Evolutionary conservation across 768 basidiomycete species (phyloP).

Genomic region (Suillus americanus): DNA sequence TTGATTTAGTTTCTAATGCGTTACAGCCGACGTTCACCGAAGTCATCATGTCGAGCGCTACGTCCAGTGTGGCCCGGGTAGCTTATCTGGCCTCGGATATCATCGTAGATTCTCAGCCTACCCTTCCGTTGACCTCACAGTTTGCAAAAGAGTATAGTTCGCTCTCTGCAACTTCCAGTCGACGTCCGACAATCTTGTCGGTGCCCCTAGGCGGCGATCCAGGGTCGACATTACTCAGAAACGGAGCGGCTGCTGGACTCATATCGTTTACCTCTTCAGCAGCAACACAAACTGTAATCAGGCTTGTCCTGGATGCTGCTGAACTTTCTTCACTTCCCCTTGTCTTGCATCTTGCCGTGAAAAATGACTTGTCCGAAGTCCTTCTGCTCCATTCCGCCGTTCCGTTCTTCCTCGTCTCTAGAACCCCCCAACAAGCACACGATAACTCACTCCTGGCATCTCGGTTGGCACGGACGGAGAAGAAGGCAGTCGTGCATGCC

Average conservation of each 20-base stretch:
- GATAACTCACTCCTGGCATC: slow-evolving; percentile 89
- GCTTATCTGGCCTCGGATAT: slow-evolving; percentile 71
- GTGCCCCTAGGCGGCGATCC: slow-evolving; percentile 69
- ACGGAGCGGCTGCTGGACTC: slow-evolving; percentile 41
- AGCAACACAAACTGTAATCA: slow-evolving; percentile 50
- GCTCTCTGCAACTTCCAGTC: slow-evolving; percentile 34
- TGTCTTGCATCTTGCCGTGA: slow-evolving; percentile 69
- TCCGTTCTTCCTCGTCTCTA: slow-evolving; percentile 81
- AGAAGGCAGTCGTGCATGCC: slow-evolving; percentile 81
- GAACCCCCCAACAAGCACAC: slow-evolving; percentile 76
- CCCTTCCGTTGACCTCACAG: slow-evolving; percentile 38
- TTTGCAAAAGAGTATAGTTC: slow-evolving; percentile 33
- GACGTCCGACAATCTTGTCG: slow-evolving; percentile 43
- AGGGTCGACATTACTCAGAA: slow-evolving; percentile 53
- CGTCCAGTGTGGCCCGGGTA: slow-evolving; percentile 58
- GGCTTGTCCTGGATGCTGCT: slow-evolving; percentile 67
- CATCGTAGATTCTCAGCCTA: slow-evolving; percentile 56
- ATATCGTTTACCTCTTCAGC: slow-evolving; percentile 59
- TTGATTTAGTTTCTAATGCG: neutral
- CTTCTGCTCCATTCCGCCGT: slow-evolving; percentile 77
- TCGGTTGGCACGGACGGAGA: slow-evolving; percentile 67
- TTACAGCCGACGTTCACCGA: neutral
- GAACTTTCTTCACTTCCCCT: slow-evolving; percentile 65
- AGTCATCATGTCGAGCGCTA: slow-evolving; percentile 25
- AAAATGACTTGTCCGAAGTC: slow-evolving; percentile 69